phyloP scores from a whole-genome alignment of 2,329 filamentous ascomycete genomes.

The Colletotrichum somersetense region DNA sequence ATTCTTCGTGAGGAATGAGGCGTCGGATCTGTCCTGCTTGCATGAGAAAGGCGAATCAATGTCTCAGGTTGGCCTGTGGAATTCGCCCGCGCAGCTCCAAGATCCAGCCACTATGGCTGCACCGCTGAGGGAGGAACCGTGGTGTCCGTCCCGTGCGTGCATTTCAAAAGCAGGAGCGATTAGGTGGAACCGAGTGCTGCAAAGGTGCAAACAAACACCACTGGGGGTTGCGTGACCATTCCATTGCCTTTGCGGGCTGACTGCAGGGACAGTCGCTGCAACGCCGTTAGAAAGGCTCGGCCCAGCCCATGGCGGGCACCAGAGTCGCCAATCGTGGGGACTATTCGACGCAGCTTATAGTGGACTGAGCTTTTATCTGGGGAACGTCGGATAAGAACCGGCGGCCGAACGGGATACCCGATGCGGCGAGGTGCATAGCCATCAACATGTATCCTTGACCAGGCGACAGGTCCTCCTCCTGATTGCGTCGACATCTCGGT shows the following conservation, averaged over 20 bases:
- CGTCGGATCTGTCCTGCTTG: not conserved
- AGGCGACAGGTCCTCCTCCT: conserved; percentile 15
- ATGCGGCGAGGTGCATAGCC: conserved; percentile 18
- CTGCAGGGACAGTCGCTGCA: not conserved
- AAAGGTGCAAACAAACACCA: not conserved
- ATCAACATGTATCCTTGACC: not conserved
- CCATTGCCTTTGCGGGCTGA: not conserved
- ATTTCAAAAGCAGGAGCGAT: not conserved
- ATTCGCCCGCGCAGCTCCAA: not conserved
- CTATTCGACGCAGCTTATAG: conserved; percentile 21
- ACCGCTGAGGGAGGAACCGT: conserved; percentile 4
- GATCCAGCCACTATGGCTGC: not conserved
- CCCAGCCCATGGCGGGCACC: conserved; percentile 1
- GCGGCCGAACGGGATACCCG: conserved; percentile 9
- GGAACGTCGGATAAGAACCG: conserved; percentile 26
- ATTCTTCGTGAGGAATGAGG: conserved; percentile 9
- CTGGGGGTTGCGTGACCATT: not conserved
- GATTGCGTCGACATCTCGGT: conserved; percentile 6
- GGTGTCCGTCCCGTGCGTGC: not conserved
- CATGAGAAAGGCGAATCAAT: not conserved
- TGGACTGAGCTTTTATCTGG: conserved; percentile 18
- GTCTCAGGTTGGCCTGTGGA: conserved; percentile 11
- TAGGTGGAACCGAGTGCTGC: not conserved
- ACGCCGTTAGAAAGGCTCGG: conserved; percentile 4
- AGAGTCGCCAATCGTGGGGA: not conserved